Evolutionary conservation across 2,329 filamentous ascomycete species (phyloP), one percentile per base, ranked within the genome.

Genomic region (Botrytis elliptica): DNA sequence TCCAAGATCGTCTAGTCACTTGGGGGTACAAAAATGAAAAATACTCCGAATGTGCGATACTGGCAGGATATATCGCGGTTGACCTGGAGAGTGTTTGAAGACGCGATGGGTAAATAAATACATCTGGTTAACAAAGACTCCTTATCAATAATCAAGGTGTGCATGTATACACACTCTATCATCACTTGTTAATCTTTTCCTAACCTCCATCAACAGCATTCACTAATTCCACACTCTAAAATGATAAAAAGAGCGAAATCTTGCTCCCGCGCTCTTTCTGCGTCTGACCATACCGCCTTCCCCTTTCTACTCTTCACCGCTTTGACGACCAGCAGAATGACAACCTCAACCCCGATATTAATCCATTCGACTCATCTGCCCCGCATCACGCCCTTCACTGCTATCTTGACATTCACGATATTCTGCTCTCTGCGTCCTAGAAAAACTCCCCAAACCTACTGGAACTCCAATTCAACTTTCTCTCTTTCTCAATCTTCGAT

Each of bases 131-230:
- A 49, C 20, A 10, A 25, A 49, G 10, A 1, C 1, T 9, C 4
- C 46, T 9, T 49, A 49, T 49, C 8, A n/a, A 52, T 52, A 6
- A 16, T 14, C 0, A 14, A 3, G 4, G 49, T 10, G 49, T n/a
- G 12, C 1, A 3, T 52, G 1, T 52, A 52, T 52, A 2, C 0
- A n/a, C 4, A 9, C 4, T 52, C 49, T 0, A 6, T 6, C 25
- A n/a, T n/a, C 49, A 52, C 25, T 4, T 8, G 8, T 20, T 46
- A 3, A 12, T 12, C 22, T 4, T 25, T 5, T 4, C 14, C 49
- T 25, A 14, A n/a, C 49, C 25, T 6, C 4, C 25, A 25, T 52
- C 22, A 6, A 9, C 46, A 12, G 6, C 0, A 52, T n/a, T 6
- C 10, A 52, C 49, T 52, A 55, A 55, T 7, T n/a, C 12, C 25